These are phyloP conservation scores for Phytophthora pisi DNA, from an alignment of 352 stramenopile genomes.

Conservation along the genomic window DNA sequence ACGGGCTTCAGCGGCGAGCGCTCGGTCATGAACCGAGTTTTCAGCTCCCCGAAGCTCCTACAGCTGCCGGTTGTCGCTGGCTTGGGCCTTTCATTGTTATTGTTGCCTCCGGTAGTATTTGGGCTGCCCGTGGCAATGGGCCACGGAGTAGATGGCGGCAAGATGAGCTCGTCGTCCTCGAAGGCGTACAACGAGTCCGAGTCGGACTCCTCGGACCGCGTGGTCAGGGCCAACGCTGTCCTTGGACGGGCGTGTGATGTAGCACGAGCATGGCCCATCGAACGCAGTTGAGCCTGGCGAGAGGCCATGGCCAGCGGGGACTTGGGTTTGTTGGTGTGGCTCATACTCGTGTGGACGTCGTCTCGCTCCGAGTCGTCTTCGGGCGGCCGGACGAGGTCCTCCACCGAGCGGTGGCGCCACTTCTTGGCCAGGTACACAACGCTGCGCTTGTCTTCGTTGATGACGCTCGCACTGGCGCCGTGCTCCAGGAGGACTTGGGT, in stretches of 20 bases:
- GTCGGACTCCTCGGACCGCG: conserved; percentile 57
- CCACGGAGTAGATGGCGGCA: conserved; percentile 55
- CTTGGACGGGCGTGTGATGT: conserved; percentile 11
- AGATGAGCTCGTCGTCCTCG: conserved; percentile 64
- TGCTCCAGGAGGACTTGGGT: conserved; percentile 60
- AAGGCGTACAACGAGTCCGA: conserved; percentile 60
- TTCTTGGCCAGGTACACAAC: conserved; percentile 81
- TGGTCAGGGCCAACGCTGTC: conserved; percentile 38
- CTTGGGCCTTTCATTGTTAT: conserved; percentile 9
- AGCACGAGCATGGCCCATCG: conserved; percentile 16
- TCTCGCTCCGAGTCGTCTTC: conserved; percentile 34
- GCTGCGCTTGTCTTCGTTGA: conserved; percentile 80
- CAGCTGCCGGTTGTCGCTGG: conserved; percentile 9
- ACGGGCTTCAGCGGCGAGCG: conserved; percentile 37
- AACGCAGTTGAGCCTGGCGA: conserved; percentile 32
- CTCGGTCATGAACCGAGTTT: conserved; percentile 33
- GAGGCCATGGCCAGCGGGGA: conserved; percentile 11
- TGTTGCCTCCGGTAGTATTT: conserved; percentile 14
- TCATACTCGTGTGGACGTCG: conserved; percentile 11
- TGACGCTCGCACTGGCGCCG: conserved; percentile 63
- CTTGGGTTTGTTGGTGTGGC: conserved; percentile 9
- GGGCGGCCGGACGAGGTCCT: conserved; percentile 59
- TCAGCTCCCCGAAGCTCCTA: conserved; percentile 35
- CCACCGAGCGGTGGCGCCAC: conserved; percentile 64
- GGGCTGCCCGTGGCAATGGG: conserved; percentile 23